These are phyloP conservation scores for Podospora tetraspora DNA, from an alignment of 495 filamentous ascomycete genomes.

Conservation along the genomic window DNA sequence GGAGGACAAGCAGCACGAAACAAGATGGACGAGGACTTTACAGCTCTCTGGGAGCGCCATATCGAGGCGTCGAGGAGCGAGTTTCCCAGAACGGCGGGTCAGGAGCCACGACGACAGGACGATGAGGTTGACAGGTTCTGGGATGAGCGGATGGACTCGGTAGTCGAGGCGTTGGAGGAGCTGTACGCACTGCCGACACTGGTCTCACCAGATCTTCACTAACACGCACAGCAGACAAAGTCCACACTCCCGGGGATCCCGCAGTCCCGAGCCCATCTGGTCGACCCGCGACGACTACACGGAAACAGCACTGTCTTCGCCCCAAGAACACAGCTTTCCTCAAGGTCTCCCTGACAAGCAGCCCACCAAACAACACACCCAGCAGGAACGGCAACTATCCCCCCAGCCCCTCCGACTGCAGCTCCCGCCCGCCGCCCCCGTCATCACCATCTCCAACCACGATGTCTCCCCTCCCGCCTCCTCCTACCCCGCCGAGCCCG, in stretches of 20 bases:
- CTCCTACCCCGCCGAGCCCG: not conserved
- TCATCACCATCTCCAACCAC: slow-evolving; percentile 7
- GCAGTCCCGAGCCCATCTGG: slow-evolving; percentile 20
- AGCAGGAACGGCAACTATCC: not conserved
- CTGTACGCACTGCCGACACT: slow-evolving; percentile 5
- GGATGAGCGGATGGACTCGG: slow-evolving; percentile 22
- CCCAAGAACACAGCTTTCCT: slow-evolving; percentile 15
- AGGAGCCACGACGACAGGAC: not conserved
- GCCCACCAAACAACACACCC: slow-evolving; percentile 10
- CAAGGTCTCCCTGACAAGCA: not conserved
- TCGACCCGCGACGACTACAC: slow-evolving; percentile 19
- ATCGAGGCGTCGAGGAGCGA: slow-evolving; percentile 6
- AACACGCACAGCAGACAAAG: slow-evolving; percentile 14
- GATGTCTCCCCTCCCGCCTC: not conserved
- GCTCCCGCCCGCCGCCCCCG: not conserved
- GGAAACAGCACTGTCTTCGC: slow-evolving; percentile 19
- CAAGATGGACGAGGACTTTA: slow-evolving; percentile 9
- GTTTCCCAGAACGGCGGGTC: not conserved
- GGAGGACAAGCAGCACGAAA: not conserved
- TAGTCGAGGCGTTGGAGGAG: slow-evolving; percentile 24
- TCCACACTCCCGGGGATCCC: slow-evolving; percentile 18
- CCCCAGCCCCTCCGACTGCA: not conserved
- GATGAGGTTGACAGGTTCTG: slow-evolving; percentile 6
- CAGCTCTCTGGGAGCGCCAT: slow-evolving; percentile 14
- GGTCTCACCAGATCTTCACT: not conserved